Evolutionary conservation across 2,329 filamentous ascomycete species (phyloP), one percentile per base, ranked within the genome.

Genomic region (Sporothrix curviconia): DNA sequence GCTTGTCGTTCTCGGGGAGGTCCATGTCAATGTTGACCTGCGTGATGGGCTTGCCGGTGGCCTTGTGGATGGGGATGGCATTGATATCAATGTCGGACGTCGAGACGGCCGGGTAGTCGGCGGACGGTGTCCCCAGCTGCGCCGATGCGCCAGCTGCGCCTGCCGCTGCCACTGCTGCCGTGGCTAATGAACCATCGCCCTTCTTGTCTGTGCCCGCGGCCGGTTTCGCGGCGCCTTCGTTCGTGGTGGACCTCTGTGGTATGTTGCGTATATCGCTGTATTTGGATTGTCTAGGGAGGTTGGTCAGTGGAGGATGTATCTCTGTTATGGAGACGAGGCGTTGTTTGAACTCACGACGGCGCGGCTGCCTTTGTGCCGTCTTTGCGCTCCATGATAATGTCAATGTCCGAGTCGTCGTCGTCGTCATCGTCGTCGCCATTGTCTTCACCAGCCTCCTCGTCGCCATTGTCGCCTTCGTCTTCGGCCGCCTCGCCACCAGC

Each of bases 81-180:
- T 95, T 84, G 55, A 96, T 82, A 67, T 97, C 89, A 61, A 97
- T 82, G 50, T 84, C 92, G 12, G 91, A 96, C 58, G 87, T 92
- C 40, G 87, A 75, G 71, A 90, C 75, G 70, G 94, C 76, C 64
- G 85, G 74, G 14, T 69, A 62, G 7, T 73, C 68, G 7, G 60
- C 56, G 0, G 67, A 61, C 8, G 56, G 47, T 4, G 36, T 28
- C n/a, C 44, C 30, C 14, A 24, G 47, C n/a, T 8, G 39, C 22
- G 22, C 37, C 25, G n/a, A 15, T 32, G 46, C 39, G 15, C 19
- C 36, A 4, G n/a, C n/a, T 12, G 47, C 53, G 6, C 50, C 25
- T 15, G 49, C 46, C 32, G 52, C 15, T 4, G 28, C n/a, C n/a
- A n/a, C 49, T 19, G 51, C 25, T 14, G 40, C 58, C 64, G 11